Evolutionary conservation across 805 yeast genomes (phyloP).

Genomic region (Millerozyma acaciae): DNA sequence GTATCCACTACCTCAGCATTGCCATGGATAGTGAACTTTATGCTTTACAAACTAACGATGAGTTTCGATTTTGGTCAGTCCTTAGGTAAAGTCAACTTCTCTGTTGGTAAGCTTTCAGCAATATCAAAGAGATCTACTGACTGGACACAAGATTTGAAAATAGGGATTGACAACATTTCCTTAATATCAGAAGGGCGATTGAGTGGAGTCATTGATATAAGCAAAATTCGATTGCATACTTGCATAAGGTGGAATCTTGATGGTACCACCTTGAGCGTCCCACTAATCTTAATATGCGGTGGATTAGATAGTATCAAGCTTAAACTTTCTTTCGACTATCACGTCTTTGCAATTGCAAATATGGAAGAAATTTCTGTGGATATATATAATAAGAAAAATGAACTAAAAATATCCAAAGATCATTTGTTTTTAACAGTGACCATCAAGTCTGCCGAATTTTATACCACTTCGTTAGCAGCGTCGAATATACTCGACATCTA

Average conservation of each 20-base stretch:
- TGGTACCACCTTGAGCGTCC: conserved; percentile 48
- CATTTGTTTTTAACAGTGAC: conserved; percentile 50
- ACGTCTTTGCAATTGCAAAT: conserved; percentile 68
- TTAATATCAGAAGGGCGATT: conserved; percentile 72
- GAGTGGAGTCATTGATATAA: conserved; percentile 60
- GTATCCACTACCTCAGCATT: conserved; percentile 62
- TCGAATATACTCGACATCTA: conserved; percentile 77
- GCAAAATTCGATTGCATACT: conserved; percentile 52
- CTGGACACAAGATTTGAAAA: conserved; percentile 67
- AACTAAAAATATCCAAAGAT: conserved; percentile 49
- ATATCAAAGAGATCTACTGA: conserved; percentile 60
- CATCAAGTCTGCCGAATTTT: conserved; percentile 54
- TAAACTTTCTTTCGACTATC: conserved; percentile 78
- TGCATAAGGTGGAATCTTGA: conserved; percentile 66
- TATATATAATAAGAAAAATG: conserved; percentile 66
- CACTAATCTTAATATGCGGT: conserved; percentile 60
- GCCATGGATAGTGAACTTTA: conserved; percentile 68
- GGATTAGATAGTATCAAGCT: conserved; percentile 53
- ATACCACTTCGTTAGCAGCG: conserved; percentile 79
- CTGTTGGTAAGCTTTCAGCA: conserved; percentile 61
- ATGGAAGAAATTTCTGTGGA: conserved; percentile 47
- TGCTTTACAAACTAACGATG: conserved; percentile 49
- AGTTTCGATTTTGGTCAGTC: conserved; percentile 80
- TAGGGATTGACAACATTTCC: conserved; percentile 51
- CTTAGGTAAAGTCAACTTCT: conserved; percentile 60